Evolutionary conservation across 2,329 filamentous ascomycete species (phyloP).

Genomic region (Trichoderma sp.): DNA sequence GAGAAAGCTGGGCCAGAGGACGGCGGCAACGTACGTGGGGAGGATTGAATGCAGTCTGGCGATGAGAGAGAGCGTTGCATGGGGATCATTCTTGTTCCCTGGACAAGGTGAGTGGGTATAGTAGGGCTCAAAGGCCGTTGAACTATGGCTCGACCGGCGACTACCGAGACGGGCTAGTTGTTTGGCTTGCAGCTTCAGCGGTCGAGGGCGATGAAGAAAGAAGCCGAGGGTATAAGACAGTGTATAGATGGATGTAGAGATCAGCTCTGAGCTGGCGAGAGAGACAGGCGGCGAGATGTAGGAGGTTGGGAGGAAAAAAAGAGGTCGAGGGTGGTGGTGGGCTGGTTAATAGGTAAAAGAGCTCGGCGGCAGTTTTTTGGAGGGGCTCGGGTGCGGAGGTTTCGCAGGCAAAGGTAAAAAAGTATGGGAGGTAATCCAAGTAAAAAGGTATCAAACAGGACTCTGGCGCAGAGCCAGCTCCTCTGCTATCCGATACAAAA

Average conservation of each 20-base stretch:
- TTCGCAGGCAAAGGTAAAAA: background rate
- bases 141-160: conserved; percentile 17
- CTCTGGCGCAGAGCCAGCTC: conserved; percentile 22
- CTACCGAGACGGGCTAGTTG: conserved; percentile 14
- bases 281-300: background rate
- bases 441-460: conserved; percentile 1
- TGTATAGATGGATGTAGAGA: background rate
- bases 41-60: conserved; percentile 56
- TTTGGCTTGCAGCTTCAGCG: background rate
- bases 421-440: background rate
- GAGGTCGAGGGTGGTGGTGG: background rate
- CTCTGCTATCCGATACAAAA: background rate
- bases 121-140: background rate
- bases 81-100: conserved; percentile 58
- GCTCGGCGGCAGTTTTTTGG: conserved; percentile 13
- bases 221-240: background rate
- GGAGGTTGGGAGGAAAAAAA: background rate
- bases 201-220: background rate
- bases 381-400: conserved; percentile 13
- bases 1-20: conserved; percentile 8
- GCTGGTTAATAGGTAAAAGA: background rate
- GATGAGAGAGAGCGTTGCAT: conserved; percentile 64
- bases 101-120: conserved; percentile 24
- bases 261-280: background rate
- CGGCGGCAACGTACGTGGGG: conserved; percentile 54